These are phyloP conservation scores for Acorus gramineus DNA, from an alignment of 106 monocot genomes.

Conservation along the genomic window DNA sequence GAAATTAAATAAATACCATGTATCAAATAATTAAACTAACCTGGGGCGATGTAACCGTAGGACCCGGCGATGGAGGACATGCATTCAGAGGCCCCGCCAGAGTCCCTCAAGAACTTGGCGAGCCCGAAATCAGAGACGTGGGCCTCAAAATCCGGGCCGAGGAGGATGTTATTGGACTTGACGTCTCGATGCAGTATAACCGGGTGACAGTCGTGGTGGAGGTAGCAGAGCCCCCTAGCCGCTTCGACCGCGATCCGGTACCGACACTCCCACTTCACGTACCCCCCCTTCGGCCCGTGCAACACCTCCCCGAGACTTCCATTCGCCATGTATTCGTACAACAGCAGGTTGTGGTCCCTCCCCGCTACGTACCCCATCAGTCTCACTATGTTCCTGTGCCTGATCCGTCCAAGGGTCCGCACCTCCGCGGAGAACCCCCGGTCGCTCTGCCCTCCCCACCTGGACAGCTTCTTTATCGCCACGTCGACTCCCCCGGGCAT, in stretches of 20 bases:
- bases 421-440: conserved; percentile 88
- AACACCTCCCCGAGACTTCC: conserved; percentile 84
- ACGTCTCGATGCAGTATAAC: conserved; percentile 79
- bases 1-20: too few species aligned
- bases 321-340: conserved; percentile 95
- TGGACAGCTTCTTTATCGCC: conserved; percentile 66
- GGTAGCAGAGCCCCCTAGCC: conserved; percentile 75
- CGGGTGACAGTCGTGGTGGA: conserved; percentile 90
- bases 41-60: conserved; percentile 95
- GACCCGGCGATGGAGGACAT: conserved; percentile 91
- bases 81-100: conserved; percentile 63
- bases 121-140: conserved; percentile 96
- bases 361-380: conserved; percentile 74
- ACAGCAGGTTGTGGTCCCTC: conserved; percentile 61
- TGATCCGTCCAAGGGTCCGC: conserved; percentile 69
- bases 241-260: conserved; percentile 70
- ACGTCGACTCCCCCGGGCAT: conserved; percentile 50
- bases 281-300: conserved; percentile 76
- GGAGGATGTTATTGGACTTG: conserved; percentile 80
- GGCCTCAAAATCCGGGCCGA: conserved; percentile 74
- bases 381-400: conserved; percentile 84
- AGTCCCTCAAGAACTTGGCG: conserved; percentile 53
- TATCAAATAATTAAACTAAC: conserved; percentile 10
- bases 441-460: conserved; percentile 38
- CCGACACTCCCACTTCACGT: conserved; percentile 65